Percentiles rank a stretch among this genome's conserved stretches.
Conservation (phyloP, 768 basidiomycete species). For the Phanerochaete carnosa region DNA sequence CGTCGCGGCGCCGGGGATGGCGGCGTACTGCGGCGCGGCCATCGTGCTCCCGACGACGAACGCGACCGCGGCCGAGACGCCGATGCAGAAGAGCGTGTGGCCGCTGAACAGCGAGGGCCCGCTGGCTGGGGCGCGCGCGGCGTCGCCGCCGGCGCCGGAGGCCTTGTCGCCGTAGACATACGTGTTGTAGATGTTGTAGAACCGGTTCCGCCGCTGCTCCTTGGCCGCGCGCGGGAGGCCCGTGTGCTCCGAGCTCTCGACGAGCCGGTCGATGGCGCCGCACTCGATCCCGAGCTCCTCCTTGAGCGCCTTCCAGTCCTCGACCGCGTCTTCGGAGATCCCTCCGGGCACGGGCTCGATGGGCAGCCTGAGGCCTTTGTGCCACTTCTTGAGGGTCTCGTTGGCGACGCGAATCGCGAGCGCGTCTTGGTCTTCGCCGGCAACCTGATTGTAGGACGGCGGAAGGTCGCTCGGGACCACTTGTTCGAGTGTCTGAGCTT, state of each 20-base stretch:
- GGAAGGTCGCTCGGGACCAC: conserved; percentile 51
- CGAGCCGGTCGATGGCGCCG: conserved; percentile 68
- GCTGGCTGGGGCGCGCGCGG: background rate
- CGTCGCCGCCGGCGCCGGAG: conserved; percentile 12
- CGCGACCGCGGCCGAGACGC: conserved; percentile 59
- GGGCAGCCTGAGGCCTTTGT: conserved; percentile 51
- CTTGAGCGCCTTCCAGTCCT: conserved; percentile 80
- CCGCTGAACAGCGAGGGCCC: conserved; percentile 30
- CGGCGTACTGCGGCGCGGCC: conserved; percentile 44
- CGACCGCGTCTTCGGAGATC: conserved; percentile 61
- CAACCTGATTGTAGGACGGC: conserved; percentile 67
- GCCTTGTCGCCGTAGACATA: conserved; percentile 46
- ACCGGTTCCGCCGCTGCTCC: conserved; percentile 37
- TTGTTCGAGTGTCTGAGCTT: conserved; percentile 38
- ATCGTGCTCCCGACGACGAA: conserved; percentile 59
- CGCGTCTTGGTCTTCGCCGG: conserved; percentile 36
- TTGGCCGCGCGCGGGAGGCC: conserved; percentile 27
- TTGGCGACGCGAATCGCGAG: conserved; percentile 49
- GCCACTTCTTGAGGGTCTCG: conserved; percentile 68
- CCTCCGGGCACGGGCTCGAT: conserved; percentile 45
- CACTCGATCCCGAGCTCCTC: conserved; percentile 78
- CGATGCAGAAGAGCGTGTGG: conserved; percentile 56
- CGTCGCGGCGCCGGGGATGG: conserved; percentile 61
- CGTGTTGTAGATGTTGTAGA: conserved; percentile 88
- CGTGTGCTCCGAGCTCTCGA: conserved; percentile 42